phyloP scores from a whole-genome alignment of 306 rosid genomes.

The Vachellia pachyceras region DNA sequence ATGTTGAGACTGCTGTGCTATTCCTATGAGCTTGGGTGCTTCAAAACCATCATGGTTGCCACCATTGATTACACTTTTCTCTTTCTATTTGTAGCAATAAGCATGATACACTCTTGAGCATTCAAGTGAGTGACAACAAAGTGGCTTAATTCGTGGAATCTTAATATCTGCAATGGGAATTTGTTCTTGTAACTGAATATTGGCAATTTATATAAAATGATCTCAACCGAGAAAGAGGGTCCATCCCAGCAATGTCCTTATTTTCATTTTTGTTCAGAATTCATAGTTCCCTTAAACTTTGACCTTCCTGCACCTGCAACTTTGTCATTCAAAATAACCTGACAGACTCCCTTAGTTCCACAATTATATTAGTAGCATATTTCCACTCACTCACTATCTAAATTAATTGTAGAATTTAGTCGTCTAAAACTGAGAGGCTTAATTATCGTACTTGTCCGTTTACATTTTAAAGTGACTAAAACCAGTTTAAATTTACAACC shows the following conservation, averaged over 20 bases:
- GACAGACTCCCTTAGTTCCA: neutral
- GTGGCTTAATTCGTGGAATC: neutral
- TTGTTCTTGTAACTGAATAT: neutral
- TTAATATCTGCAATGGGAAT: neutral
- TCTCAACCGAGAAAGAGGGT: neutral
- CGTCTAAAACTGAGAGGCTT: neutral
- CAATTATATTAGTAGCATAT: neutral
- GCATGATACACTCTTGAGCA: neutral
- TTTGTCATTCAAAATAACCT: neutral
- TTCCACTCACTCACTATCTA: neutral
- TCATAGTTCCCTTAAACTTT: neutral
- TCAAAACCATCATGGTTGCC: neutral
- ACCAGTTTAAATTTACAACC: conserved; percentile 3
- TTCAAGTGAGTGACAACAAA: neutral
- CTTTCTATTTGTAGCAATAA: conserved; percentile 2
- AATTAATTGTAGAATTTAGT: neutral
- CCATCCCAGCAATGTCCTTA: neutral
- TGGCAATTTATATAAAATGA: neutral
- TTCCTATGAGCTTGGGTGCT: neutral
- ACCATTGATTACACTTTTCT: neutral
- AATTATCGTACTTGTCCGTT: neutral
- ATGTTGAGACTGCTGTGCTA: neutral
- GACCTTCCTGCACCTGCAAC: conserved; percentile 2
- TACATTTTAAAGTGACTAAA: conserved; percentile 1
- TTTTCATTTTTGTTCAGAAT: neutral